Base-by-base conservation (phyloP, 306 rosid species). In the Acacia confusa region DNA sequence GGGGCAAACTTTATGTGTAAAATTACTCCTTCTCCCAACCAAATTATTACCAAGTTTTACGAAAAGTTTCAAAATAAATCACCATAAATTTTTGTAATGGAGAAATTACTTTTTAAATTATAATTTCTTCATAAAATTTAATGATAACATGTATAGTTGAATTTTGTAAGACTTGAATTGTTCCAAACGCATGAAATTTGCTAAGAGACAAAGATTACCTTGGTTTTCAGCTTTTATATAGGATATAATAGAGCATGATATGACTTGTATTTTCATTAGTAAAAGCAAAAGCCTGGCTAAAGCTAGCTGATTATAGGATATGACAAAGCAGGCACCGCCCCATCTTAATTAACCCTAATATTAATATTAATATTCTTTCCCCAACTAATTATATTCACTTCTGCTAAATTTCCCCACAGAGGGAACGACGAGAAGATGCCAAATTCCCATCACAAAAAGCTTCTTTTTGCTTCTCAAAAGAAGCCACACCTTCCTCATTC, bases 381-480 rank as follows among this genome's bases (percentile, higher is more conserved):
- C 64, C 15, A 57, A 22, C 64, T 57, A 57, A 79, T 75, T 79
- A 28, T 81, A 28, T 2, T 81, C 79, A 72, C 60, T 78, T 27
- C 15, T 75, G 67, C 74, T 61, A 25, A 72, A 57, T 75, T 84
- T 84, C 30, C 32, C 70, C 40, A 61, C 20, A 75, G 34, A 76
- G 63, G 74, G 75, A 85, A 85, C 87, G 77, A 72, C 41, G 55
- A 84, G 90, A 87, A 91, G 91, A 89, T 88, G 90, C 89, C 91
- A 88, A 88, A 89, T 83, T 75, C 86, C 86, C 81, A 82, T 81
- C 86, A 87, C 83, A 85, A 81, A 60, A 89, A 87, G 87, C 65
- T 83, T 60, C 38, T 63, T 83, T 74, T 83, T 74, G 84, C 87
- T 84, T 77, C 84, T 86, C 84, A 86, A 82, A 88, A 55, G 32